Evolutionary conservation across 345 rosid genomes (phyloP).

Genomic region (Anacardium occidentale): DNA sequence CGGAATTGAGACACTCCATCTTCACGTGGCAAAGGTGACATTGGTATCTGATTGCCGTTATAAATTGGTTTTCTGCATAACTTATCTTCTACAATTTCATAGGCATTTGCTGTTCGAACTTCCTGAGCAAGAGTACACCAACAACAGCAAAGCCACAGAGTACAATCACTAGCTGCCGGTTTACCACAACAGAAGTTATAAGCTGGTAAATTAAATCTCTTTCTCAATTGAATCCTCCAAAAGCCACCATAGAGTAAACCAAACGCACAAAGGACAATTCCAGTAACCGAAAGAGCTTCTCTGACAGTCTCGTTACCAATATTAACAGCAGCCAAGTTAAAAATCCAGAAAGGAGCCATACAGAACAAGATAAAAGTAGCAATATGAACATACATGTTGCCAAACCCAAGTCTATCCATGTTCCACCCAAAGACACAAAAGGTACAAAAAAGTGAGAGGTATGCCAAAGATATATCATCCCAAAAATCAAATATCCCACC

Average conservation of each 20-base stretch:
- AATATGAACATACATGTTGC: slow-evolving; percentile 93
- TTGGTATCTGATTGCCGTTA: slow-evolving; percentile 16
- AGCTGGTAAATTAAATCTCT: slow-evolving; percentile 70
- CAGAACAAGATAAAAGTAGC: slow-evolving; percentile 86
- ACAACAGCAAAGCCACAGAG: slow-evolving; percentile 81
- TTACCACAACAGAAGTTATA: slow-evolving; percentile 70
- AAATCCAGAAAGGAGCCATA: slow-evolving; percentile 90
- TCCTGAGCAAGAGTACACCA: slow-evolving; percentile 97
- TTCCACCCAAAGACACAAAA: slow-evolving; percentile 97
- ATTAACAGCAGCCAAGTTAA: slow-evolving; percentile 83
- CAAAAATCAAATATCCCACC: slow-evolving; percentile 86
- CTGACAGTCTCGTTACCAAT: slow-evolving; percentile 58
- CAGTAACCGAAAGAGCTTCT: slow-evolving; percentile 61
- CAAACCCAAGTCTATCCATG: slow-evolving; percentile 94
- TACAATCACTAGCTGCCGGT: slow-evolving; percentile 57
- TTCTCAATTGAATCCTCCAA: slow-evolving; percentile 96
- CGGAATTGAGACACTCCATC: slow-evolving; percentile 32
- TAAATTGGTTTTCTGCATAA: slow-evolving; percentile 35
- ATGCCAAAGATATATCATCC: slow-evolving; percentile 84
- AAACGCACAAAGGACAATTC: slow-evolving; percentile 70
- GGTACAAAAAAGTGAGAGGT: slow-evolving; percentile 74
- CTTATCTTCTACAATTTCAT: slow-evolving; percentile 66
- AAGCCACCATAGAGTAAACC: slow-evolving; percentile 94
- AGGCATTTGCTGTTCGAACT: slow-evolving; percentile 72
- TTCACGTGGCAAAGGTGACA: slow-evolving; percentile 56